Conservation (phyloP, 345 rosid species). For the Rubroshorea leprosula region DNA sequence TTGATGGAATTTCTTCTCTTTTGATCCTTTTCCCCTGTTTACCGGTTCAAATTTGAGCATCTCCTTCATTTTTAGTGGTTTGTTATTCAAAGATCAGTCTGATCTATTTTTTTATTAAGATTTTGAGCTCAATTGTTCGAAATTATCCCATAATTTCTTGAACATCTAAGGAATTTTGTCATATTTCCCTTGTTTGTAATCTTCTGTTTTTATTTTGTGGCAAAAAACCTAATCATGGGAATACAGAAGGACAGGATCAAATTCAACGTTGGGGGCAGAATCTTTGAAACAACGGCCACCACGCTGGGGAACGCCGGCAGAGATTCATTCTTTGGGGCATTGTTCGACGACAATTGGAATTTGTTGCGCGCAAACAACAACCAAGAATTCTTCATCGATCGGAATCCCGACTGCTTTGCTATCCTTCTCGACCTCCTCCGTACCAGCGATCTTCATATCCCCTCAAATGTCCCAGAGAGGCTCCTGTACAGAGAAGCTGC, state of each 20-base stretch:
- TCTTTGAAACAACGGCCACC: slow-evolving; percentile 88
- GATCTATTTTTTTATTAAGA: neutral
- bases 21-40: slow-evolving; percentile 7
- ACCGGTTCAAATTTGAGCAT: neutral
- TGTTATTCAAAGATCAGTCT: neutral
- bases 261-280: slow-evolving; percentile 88
- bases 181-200: neutral
- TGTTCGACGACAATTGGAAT: slow-evolving; percentile 79
- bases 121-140: slow-evolving; percentile 1
- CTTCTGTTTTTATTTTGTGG: neutral
- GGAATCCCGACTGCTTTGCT: slow-evolving; percentile 87
- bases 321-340: slow-evolving; percentile 76
- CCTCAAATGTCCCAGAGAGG: slow-evolving; percentile 57
- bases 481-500: slow-evolving; percentile 74
- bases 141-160: slow-evolving; percentile 20
- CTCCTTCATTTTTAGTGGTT: neutral
- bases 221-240: slow-evolving; percentile 41
- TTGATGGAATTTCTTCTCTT: slow-evolving; percentile 16
- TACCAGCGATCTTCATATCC: slow-evolving; percentile 82
- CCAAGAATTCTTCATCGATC: slow-evolving; percentile 58
- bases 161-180: slow-evolving; percentile 13
- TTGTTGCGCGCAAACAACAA: slow-evolving; percentile 21
- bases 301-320: slow-evolving; percentile 92
- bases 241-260: slow-evolving; percentile 59
- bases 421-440: slow-evolving; percentile 96